Base-by-base conservation (phyloP, 1,284 basidiomycete genomes). In the Ceratobasidium sp. region DNA sequence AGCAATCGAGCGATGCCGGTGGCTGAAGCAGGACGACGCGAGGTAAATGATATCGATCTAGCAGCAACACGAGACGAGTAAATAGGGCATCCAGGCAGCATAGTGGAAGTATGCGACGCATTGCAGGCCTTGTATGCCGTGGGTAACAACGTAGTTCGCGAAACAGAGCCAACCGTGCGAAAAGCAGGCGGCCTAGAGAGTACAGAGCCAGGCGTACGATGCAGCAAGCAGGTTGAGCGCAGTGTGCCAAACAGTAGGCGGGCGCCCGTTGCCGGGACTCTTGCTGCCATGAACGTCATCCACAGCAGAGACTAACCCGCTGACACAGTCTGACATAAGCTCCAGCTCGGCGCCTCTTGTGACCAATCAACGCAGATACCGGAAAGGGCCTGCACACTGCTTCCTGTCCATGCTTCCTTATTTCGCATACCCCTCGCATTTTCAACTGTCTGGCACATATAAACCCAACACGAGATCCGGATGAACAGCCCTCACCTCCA, bases 1-100 rank as follows among this genome's bases (percentile, higher is more conserved):
- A 78, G 67, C 32, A 78, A 74, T 30, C 44, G 43, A 11, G 49
- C 13, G 13, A 66, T 30, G 7, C 21, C 52, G 16, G 28, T n/a
- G 14, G 18, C 47, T 14, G 52, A 16, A 8, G 52, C 28, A 14
- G 52, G 52, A 26, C 52, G 52, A 54, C 28, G n/a, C 8, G 52
- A 54, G 9, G 52, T 54, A 28, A 54, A 54, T 7, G 52, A 54
- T 54, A 54, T 54, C 6, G 21, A 38, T 38, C 11, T 38, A 4
- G 35, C 11, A 38, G 35, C 11, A 5, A 38, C 11, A 11, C 11
- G 35, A 38, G 35, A 11, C 11, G 11, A 38, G 11, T 4, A 38
- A 11, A 4, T 38, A 38, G 35, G 11, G 11, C 35, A 11, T 4
- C 35, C 35, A 38, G 35, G 35, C 35, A 38, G 35, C 35, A 38